Conservation (phyloP, 345 rosid genomes). For the Kandelia obovata region DNA sequence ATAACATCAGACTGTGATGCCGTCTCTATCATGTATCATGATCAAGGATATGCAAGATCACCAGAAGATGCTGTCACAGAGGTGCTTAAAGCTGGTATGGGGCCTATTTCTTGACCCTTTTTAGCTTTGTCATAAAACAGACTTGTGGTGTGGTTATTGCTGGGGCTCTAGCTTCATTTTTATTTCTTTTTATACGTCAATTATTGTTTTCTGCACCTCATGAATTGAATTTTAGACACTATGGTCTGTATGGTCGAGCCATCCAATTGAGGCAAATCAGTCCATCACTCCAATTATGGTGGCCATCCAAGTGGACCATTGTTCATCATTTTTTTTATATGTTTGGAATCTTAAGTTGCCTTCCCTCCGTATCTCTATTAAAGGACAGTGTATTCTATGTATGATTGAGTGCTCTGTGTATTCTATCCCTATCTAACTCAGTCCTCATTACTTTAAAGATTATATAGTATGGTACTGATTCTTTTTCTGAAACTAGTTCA, state of each 20-base stretch:
- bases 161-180: background rate
- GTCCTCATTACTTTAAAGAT: too few relatives aligned
- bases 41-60: constrained; percentile 58
- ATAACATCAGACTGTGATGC: constrained; percentile 92
- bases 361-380: background rate
- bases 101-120: constrained; percentile 8
- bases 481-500: too few relatives aligned
- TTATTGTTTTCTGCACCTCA: background rate
- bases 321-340: background rate
- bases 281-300: background rate
- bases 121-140: background rate
- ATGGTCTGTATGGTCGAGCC: constrained; percentile 4
- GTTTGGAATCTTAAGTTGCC: background rate
- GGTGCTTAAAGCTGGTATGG: constrained; percentile 74
- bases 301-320: background rate
- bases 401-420: too few relatives aligned
- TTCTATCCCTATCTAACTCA: too few relatives aligned
- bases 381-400: background rate
- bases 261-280: background rate
- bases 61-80: constrained; percentile 85
- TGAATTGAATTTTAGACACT: constrained; percentile 3
- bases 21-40: constrained; percentile 54
- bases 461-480: too few relatives aligned
- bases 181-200: background rate
- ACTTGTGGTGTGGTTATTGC: constrained; percentile 5